Percentiles rank a stretch among this genome's conserved stretches.
Conservation (phyloP, 2,329 filamentous ascomycete species). For the Ambrosiella beaveri region DNA sequence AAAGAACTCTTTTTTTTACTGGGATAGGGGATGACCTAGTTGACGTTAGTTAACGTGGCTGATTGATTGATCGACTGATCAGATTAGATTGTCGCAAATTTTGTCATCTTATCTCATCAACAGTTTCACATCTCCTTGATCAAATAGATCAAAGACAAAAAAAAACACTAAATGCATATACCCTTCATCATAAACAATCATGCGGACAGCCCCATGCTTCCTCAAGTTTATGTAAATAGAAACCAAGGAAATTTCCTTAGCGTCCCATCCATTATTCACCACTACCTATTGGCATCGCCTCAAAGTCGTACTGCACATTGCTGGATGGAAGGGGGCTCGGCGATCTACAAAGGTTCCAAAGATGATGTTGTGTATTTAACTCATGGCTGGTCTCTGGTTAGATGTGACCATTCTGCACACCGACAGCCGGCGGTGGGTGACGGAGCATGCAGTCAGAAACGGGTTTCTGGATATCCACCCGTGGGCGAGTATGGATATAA, state of each 20-base stretch:
- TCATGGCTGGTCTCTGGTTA: too few species aligned
- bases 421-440: not conserved
- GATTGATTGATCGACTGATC: not conserved
- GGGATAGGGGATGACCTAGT: not conserved
- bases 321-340: not conserved
- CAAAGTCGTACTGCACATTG: not conserved
- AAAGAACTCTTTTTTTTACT: too few species aligned
- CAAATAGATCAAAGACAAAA: too few species aligned
- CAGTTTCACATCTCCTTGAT: not conserved
- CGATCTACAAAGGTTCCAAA: not conserved
- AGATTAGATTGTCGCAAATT: not conserved
- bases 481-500: too few species aligned
- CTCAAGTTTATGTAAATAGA: too few species aligned
- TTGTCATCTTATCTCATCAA: not conserved
- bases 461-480: too few species aligned
- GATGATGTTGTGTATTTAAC: not conserved
- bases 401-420: not conserved
- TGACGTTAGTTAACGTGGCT: not conserved
- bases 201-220: not conserved
- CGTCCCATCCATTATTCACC: too few species aligned
- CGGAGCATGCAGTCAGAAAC: too few species aligned
- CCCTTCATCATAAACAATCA: not conserved
- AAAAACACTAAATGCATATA: too few species aligned
- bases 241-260: too few species aligned
- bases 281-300: not conserved